Evolutionary conservation across 176 grass and related monocot genomes (phyloP).

Genomic region (Calamus simplicifolius): DNA sequence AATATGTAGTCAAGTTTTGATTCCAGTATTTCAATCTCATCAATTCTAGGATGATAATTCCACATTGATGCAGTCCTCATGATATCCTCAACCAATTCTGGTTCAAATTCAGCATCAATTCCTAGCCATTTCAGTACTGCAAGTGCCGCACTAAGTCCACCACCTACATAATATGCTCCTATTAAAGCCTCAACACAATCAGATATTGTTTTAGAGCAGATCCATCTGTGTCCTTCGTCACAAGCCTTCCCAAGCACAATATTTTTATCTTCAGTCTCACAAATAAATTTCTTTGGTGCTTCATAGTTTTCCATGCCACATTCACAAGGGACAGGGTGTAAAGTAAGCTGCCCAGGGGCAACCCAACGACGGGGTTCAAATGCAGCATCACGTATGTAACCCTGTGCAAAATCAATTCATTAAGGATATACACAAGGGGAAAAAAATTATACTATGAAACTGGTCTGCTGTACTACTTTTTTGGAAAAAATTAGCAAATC

Average conservation of each 20-base stretch:
- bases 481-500: too few species aligned
- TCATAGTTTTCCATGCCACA: conserved; percentile 34
- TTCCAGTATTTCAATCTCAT: conserved; percentile 64
- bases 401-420: conserved; percentile 27
- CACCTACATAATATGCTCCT: conserved; percentile 82
- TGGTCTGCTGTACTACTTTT: too few species aligned
- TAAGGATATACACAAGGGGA: too few species aligned
- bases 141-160: conserved; percentile 56
- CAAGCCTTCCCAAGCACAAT: conserved; percentile 74
- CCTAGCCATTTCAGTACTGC: conserved; percentile 79
- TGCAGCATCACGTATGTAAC: conserved; percentile 78
- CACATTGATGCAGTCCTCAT: conserved; percentile 46
- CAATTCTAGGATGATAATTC: conserved; percentile 39
- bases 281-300: conserved; percentile 27
- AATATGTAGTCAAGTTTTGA: conserved; percentile 63
- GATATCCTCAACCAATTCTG: conserved; percentile 44
- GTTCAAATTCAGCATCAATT: conserved; percentile 38
- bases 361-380: conserved; percentile 88
- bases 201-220: conserved; percentile 93
- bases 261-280: conserved; percentile 33
- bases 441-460: too few species aligned
- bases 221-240: conserved; percentile 84
- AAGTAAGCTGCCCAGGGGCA: conserved; percentile 77
- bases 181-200: conserved; percentile 89
- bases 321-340: conserved; percentile 49